Conservation (phyloP, 441 rosid genomes). For the Brassica balearica region DNA sequence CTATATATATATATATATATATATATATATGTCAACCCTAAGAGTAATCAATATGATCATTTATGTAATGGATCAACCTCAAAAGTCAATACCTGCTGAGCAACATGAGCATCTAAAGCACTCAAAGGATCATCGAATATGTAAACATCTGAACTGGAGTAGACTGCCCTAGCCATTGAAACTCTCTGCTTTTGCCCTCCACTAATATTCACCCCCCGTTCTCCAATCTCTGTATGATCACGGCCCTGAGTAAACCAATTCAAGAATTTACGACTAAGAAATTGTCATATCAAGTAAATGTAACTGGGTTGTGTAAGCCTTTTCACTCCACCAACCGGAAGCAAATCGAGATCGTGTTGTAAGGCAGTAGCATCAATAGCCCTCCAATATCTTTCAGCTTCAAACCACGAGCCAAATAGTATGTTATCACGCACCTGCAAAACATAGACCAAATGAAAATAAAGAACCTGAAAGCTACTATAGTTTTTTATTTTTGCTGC, state of each 20-base stretch:
- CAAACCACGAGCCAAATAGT: constrained; percentile 80
- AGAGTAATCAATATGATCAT: not conserved
- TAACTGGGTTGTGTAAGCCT: constrained; percentile 19
- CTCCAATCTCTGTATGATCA: constrained; percentile 96
- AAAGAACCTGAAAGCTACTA: not conserved
- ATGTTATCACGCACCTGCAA: constrained; percentile 89
- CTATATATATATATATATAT: too few relatives aligned
- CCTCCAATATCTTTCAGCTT: constrained; percentile 68
- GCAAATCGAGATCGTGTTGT: constrained; percentile 85
- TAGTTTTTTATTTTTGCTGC: not conserved
- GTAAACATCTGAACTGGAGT: constrained; percentile 86
- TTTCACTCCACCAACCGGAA: constrained; percentile 72
- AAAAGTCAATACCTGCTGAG: constrained; percentile 66
- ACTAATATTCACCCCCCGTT: constrained; percentile 97
- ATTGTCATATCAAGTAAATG: constrained; percentile 28
- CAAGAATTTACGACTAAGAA: constrained; percentile 24
- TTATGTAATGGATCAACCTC: constrained; percentile 2
- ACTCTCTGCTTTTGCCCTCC: constrained; percentile 99
- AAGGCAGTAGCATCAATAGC: constrained; percentile 82
- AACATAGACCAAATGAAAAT: constrained; percentile 17
- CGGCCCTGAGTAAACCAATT: constrained; percentile 63
- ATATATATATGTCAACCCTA: not conserved
- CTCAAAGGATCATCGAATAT: constrained; percentile 98
- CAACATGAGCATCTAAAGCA: constrained; percentile 97
- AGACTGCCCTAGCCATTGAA: constrained; percentile 98